phyloP scores from a whole-genome alignment of 2,329 filamentous ascomycete species.

The Apiospora malaysiana region DNA sequence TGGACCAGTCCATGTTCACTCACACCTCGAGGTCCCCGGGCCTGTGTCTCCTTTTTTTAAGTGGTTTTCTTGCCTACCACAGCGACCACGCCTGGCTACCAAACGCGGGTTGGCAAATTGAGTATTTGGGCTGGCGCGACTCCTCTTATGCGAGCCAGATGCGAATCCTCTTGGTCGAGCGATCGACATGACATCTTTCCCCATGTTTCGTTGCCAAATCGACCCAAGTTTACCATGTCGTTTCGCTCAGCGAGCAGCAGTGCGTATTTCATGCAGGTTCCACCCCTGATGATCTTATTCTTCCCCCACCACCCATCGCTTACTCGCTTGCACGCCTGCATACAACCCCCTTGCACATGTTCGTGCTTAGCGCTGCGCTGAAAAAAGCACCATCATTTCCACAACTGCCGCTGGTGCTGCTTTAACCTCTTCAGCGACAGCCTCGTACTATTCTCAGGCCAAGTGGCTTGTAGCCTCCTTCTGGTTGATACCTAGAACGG shows the following conservation, averaged over 20 bases:
- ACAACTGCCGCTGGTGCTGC: conserved; percentile 18
- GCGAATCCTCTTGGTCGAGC: neutral
- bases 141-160: conserved; percentile 4
- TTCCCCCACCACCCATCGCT: neutral
- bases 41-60: neutral
- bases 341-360: neutral
- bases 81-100: neutral
- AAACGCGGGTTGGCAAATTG: neutral
- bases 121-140: neutral
- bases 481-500: conserved; percentile 4
- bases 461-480: conserved; percentile 14
- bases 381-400: conserved; percentile 21
- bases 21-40: neutral
- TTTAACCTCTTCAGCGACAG: conserved; percentile 13
- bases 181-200: conserved; percentile 13
- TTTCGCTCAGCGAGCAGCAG: conserved; percentile 8
- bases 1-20: conserved; percentile 12
- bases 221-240: neutral
- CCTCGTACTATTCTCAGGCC: conserved; percentile 14
- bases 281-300: conserved; percentile 13
- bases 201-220: conserved; percentile 10
- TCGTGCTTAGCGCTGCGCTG: conserved; percentile 7
- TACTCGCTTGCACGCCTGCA: no score
- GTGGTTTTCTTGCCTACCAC: neutral
- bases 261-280: conserved; percentile 7